Percentiles rank a stretch among this genome's conserved stretches.
phyloP scores from a whole-genome alignment of 768 basidiomycete genomes.

The Russula olivacea region DNA sequence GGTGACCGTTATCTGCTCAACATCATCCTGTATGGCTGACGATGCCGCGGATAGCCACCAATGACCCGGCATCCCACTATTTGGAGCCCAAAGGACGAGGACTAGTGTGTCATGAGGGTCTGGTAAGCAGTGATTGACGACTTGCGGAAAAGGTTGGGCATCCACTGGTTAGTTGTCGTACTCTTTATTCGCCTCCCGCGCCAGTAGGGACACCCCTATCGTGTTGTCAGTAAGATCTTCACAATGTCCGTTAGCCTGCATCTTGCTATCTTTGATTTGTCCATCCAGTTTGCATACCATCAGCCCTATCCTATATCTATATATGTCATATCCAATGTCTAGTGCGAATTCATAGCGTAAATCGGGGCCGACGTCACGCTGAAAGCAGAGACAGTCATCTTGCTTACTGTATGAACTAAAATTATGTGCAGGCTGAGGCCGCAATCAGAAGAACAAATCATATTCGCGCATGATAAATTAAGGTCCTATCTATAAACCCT shows the following conservation, averaged over 20 bases:
- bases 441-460: background rate
- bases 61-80: background rate
- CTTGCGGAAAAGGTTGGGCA: background rate
- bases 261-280: background rate
- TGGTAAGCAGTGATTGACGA: background rate
- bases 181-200: background rate
- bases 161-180: background rate
- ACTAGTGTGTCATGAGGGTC: background rate
- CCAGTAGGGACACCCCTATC: background rate
- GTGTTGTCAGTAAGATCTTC: background rate
- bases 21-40: background rate
- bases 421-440: too few species aligned
- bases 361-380: background rate
- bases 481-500: background rate
- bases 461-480: background rate
- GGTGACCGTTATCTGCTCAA: background rate
- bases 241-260: background rate
- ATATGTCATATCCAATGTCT: background rate
- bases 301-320: background rate
- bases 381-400: background rate
- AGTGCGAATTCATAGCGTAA: background rate
- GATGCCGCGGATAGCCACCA: background rate
- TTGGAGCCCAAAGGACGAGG: background rate
- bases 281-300: background rate
- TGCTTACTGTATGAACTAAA: background rate